Evolutionary conservation across 2,329 filamentous ascomycete species (phyloP), one percentile per base, ranked within the genome.

Genomic region (Beauveria sp.): DNA sequence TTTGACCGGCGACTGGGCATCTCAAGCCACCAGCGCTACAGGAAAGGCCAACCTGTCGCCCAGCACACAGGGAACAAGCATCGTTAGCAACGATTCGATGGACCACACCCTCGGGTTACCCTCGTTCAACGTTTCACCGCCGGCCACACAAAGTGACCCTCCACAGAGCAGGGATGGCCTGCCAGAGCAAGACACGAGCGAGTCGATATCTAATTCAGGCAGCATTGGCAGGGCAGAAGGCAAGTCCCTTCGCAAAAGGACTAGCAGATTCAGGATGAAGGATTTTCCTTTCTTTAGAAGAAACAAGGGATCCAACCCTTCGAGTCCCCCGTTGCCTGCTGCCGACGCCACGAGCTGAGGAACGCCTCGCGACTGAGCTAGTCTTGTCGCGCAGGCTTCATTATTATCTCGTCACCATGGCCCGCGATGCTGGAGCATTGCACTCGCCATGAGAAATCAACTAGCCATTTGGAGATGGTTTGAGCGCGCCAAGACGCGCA

Each of bases 21-120:
- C 83, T 4, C 84, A 87, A 66, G 83, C 80, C 5, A 87, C 84
- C 16, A 86, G 83, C 66, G 84, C 83, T 9, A 85, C 84, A 1
- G 81, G 83, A 55, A 86, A 85, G 72, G 81, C 86, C 80, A 83
- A 85, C 3, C 73, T 87, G 42, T 87, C 85, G 26, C 85, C 85
- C 2, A 87, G 84, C 69, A 88, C 85, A 3, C 80, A 85, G 68
- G 85, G 84, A 45, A 88, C 85, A 20, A 88, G 85, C 71, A 84
- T 88, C 65, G 80, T 85, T 66, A 87, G 84, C 72, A 79, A 79
- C 60, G 83, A 85, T 49, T 85, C 83, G 8, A 68, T 80, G 60
- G 83, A 85, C 52, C 78, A 78, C 20, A 76, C 77, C 3, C 69
- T 73, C 43, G 79, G 77, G 65, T 73, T 80, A 22, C 78, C 77